Base-by-base conservation (phyloP, 495 filamentous ascomycete genomes). In the Tuber indicum region DNA sequence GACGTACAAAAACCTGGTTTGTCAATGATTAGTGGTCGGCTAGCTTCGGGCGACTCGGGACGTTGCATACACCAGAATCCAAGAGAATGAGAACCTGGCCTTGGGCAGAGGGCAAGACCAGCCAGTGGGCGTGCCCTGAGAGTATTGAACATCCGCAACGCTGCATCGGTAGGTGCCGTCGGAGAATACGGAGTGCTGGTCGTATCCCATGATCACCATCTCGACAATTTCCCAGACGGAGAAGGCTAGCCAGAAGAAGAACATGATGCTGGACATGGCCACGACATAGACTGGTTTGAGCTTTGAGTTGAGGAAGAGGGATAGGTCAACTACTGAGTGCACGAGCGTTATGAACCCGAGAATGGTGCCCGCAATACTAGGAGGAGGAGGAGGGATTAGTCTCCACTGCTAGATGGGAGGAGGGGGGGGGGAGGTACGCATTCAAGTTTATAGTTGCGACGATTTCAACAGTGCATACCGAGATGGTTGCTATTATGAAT, bases 261-360 rank as follows among this genome's bases (percentile, higher is more conserved):
- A 66, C 58, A 66, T 66, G 58, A 66, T 66, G 58, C 58, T 66
- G 10, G 58, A 66, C 58, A 66, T 66, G n/a, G 58, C 58, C n/a
- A 66, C 58, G 32, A 32, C 58, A 17, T 66, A 66, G 3, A 66
- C 58, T 32, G 58, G 58, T 7, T 66, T 66, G n/a, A 66, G 58
- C 58, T 66, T 66, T 10, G 58, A 66, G 58, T 66, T 66, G 58
- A 66, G 8, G 26, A 16, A 66, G n/a, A 66, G 58, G 58, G 26
- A 3, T 3, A 66, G 32, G 12, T 66, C 58, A n/a, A 66, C 58
- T 32, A 66, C 12, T 32, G 58, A 32, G 58, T 66, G 58, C 12
- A 66, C 58, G 58, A 66, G 58, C n/a, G 58, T 66, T 66, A 66
- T 66, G n/a, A 66, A 0, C 10, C 58, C 58, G n/a, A 66, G 58